Percentiles rank a stretch among this genome's conserved stretches.
Evolutionary conservation across 768 basidiomycete genomes (phyloP).

Genomic region (Clavulina sp.): DNA sequence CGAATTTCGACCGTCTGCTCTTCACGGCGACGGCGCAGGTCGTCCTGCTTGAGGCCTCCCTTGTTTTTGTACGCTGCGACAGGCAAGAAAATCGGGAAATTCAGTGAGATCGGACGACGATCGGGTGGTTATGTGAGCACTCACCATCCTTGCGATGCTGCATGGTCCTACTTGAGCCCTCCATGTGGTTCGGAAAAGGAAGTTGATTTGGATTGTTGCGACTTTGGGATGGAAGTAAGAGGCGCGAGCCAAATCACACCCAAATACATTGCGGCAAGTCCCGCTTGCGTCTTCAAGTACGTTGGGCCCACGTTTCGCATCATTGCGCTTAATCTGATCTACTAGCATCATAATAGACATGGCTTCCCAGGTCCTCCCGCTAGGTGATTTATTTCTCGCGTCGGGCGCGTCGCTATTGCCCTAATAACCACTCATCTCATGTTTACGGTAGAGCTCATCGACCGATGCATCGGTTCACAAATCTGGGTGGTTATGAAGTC

Average conservation of each 20-base stretch:
- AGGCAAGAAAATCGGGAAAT: not conserved
- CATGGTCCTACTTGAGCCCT: no score
- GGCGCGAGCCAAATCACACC: no score
- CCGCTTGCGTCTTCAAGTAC: no score
- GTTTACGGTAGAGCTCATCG: conserved; percentile 89
- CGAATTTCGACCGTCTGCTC: conserved; percentile 99
- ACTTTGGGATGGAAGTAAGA: no score
- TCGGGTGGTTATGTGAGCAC: not conserved
- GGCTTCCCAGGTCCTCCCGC: not conserved
- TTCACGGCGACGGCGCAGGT: conserved; percentile 89
- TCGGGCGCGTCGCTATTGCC: no score
- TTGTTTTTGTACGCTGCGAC: conserved; percentile 74
- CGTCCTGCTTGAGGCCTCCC: conserved; percentile 74
- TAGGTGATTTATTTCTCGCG: not conserved
- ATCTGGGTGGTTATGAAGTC: conserved; percentile 99
- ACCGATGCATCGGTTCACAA: conserved; percentile 88
- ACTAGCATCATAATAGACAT: no score
- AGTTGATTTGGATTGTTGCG: no score
- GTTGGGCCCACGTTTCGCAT: no score
- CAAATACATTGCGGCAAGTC: no score
- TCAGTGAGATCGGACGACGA: not conserved
- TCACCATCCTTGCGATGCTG: not conserved
- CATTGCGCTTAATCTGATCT: no score
- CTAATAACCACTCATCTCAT: no score
- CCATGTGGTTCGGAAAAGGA: no score